These are phyloP conservation scores for Papiliotrema terrestris DNA, from an alignment of 1,284 basidiomycete species.

Conservation along the genomic window DNA sequence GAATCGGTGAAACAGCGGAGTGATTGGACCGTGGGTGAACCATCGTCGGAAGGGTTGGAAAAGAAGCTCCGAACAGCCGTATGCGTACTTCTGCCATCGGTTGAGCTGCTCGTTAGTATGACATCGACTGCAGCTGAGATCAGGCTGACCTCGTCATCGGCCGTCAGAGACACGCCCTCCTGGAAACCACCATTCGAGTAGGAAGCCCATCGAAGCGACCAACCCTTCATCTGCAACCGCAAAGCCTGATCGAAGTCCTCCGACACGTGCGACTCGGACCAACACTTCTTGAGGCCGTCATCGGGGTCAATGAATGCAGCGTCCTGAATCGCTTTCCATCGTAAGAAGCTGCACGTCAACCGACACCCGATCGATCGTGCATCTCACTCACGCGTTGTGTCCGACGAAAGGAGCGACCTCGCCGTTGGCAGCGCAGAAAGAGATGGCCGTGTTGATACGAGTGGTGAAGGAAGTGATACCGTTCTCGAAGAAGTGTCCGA, in stretches of 20 bases:
- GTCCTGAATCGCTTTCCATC: conserved; percentile 83
- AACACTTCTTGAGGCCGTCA: conserved; percentile 67
- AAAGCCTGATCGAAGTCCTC: conserved; percentile 77
- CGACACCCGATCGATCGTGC: background rate
- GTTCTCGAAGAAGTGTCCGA: conserved; percentile 76
- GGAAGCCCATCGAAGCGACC: conserved; percentile 75
- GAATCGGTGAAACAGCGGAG: conserved; percentile 67
- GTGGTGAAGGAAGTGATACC: conserved; percentile 75
- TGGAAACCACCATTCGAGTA: conserved; percentile 78
- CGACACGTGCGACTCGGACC: conserved; percentile 73
- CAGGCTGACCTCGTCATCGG: conserved; percentile 42
- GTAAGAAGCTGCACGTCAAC: conserved; percentile 56
- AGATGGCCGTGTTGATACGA: conserved; percentile 63
- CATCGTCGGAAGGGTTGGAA: conserved; percentile 71
- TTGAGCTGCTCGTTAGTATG: conserved; percentile 48
- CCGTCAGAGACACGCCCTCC: conserved; percentile 75
- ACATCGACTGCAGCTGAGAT: too few relatives aligned
- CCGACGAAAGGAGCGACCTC: conserved; percentile 78
- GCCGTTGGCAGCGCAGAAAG: conserved; percentile 65
- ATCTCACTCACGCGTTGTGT: conserved; percentile 61
- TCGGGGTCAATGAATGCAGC: conserved; percentile 66
- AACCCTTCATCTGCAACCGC: conserved; percentile 60
- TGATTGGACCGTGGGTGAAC: conserved; percentile 72
- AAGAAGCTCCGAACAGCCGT: conserved; percentile 66
- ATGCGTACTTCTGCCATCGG: conserved; percentile 82